phyloP scores from a whole-genome alignment of 306 rosid species.

The Acacia crassicarpa region DNA sequence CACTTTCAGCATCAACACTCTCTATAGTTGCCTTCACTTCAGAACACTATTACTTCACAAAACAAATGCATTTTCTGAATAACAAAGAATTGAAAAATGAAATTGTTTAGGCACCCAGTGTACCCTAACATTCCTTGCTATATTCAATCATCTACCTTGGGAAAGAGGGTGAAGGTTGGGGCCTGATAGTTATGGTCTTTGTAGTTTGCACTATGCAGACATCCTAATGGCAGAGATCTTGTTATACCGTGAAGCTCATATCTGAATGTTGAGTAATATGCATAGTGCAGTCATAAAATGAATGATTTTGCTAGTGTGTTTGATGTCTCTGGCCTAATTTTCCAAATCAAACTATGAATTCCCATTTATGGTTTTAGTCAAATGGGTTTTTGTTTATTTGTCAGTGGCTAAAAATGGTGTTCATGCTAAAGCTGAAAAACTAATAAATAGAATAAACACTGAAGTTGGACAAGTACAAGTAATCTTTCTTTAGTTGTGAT shows the following conservation, averaged over 20 bases:
- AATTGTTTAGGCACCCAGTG: not conserved
- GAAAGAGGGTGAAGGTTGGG: not conserved
- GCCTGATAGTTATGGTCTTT: not conserved
- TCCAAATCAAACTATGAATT: not conserved
- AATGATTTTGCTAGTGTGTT: not conserved
- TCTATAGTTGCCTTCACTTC: no score
- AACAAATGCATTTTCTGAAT: not conserved
- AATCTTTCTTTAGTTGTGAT: not conserved
- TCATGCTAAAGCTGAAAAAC: not conserved
- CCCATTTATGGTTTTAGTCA: not conserved
- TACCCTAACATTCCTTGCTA: not conserved
- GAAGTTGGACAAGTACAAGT: not conserved
- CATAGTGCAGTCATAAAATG: not conserved
- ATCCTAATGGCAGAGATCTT: not conserved
- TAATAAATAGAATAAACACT: not conserved
- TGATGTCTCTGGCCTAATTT: not conserved
- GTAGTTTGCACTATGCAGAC: not conserved
- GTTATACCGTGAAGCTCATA: not conserved
- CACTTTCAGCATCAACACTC: no score
- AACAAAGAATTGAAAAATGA: not conserved
- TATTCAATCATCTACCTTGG: not conserved
- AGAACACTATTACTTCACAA: not conserved
- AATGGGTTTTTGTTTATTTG: not conserved
- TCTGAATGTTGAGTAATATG: not conserved
- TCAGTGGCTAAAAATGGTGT: not conserved